Percentiles rank a stretch among this genome's conserved stretches.
These are phyloP conservation scores for Phytophthora lateralis DNA, from an alignment of 352 stramenopile genomes.

Conservation along the genomic window DNA sequence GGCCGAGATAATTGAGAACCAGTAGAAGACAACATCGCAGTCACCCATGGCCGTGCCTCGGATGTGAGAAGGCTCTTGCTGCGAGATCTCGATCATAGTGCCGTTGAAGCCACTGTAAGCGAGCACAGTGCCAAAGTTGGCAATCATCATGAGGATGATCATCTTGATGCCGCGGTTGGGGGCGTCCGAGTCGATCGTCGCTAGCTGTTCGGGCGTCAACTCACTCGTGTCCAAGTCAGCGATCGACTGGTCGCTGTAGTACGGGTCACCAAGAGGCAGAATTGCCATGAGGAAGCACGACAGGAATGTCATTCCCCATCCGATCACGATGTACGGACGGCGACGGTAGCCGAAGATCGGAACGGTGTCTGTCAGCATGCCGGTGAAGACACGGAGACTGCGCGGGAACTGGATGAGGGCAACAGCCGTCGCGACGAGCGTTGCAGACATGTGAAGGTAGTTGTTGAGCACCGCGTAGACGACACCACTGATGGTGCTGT, in stretches of 20 bases:
- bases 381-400: slow-evolving; percentile 64
- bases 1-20: slow-evolving; percentile 43
- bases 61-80: slow-evolving; percentile 46
- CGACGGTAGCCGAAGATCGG: slow-evolving; percentile 82
- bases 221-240: slow-evolving; percentile 30
- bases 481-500: slow-evolving; percentile 49
- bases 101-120: slow-evolving; percentile 75
- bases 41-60: slow-evolving; percentile 50
- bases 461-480: slow-evolving; percentile 69
- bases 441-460: slow-evolving; percentile 68
- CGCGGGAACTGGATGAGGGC: slow-evolving; percentile 59
- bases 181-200: slow-evolving; percentile 49
- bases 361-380: slow-evolving; percentile 76
- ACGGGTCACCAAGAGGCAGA: slow-evolving; percentile 51
- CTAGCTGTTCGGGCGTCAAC: slow-evolving; percentile 41
- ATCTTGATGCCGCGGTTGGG: slow-evolving; percentile 54
- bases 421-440: slow-evolving; percentile 48
- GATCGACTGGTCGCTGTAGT: slow-evolving; percentile 49
- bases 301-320: slow-evolving; percentile 52
- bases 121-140: slow-evolving; percentile 79
- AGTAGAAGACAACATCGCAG: slow-evolving; percentile 41
- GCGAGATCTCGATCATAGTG: slow-evolving; percentile 61
- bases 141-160: slow-evolving; percentile 72
- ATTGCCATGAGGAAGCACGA: slow-evolving; percentile 54
- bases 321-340: slow-evolving; percentile 83